phyloP scores from a whole-genome alignment of 768 basidiomycete species.

The Neoboletus brunneissimus region DNA sequence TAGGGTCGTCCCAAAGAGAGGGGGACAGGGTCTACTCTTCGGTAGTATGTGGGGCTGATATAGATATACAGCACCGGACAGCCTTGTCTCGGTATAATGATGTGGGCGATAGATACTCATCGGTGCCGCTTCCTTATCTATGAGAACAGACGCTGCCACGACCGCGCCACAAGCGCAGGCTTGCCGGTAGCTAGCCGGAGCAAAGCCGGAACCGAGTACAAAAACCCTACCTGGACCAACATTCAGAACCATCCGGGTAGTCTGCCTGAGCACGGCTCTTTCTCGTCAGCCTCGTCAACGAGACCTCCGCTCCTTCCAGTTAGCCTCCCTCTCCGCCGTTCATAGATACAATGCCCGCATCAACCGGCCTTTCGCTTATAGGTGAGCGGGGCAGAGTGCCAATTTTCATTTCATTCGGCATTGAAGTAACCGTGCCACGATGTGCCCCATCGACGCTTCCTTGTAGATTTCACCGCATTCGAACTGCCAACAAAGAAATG shows the following conservation, averaged over 20 bases:
- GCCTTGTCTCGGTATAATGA: not conserved
- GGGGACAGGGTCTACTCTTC: not conserved
- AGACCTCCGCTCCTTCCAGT: not conserved
- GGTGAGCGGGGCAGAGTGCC: not conserved
- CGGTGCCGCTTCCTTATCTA: not conserved
- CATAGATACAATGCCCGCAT: slow-evolving; percentile 5
- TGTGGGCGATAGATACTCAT: not conserved
- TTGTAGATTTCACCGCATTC: slow-evolving; percentile 24
- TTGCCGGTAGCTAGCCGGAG: not conserved
- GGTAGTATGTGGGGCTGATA: too few species aligned
- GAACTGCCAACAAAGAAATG: slow-evolving; percentile 22
- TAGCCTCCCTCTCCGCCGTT: not conserved
- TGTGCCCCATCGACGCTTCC: not conserved
- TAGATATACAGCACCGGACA: slow-evolving; percentile 1
- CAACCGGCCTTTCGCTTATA: slow-evolving; percentile 12
- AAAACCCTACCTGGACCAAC: slow-evolving; percentile 1
- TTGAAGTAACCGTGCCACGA: not conserved
- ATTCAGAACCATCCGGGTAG: too few species aligned
- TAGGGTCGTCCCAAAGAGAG: too few species aligned
- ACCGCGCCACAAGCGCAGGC: not conserved
- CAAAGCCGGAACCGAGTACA: slow-evolving; percentile 16
- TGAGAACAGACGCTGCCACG: slow-evolving; percentile 1
- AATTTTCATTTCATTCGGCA: not conserved
- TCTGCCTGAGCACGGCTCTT: not conserved
- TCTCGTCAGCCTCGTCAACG: not conserved